These are phyloP conservation scores for Wallacemonas sp. DNA, from an alignment of 208 protist species.

Conservation along the genomic window DNA sequence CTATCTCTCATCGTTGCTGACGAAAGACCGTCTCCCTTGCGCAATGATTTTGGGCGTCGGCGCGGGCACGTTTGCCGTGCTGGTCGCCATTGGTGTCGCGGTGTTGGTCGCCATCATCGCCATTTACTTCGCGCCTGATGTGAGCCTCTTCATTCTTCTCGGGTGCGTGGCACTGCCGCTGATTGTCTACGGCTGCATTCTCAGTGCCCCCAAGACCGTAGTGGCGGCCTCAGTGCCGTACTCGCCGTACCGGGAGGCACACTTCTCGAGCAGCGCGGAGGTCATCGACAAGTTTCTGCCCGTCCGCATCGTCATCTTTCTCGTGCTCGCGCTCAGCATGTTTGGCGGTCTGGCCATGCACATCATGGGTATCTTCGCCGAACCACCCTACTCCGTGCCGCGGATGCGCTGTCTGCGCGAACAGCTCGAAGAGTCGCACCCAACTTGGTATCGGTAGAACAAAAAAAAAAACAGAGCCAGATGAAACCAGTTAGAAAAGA, in stretches of 20 bases:
- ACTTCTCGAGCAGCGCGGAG: constrained; percentile 38
- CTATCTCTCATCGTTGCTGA: no score
- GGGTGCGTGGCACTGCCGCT: constrained; percentile 58
- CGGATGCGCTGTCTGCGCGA: constrained; percentile 77
- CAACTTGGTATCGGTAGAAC: constrained; percentile 71
- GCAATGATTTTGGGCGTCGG: constrained; percentile 72
- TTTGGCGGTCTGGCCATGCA: constrained; percentile 48
- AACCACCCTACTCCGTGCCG: constrained; percentile 66
- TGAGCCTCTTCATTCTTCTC: constrained; percentile 51
- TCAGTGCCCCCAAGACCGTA: constrained; percentile 36
- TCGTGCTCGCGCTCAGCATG: constrained; percentile 44
- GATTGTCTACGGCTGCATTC: constrained; percentile 77
- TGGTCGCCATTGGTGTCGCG: constrained; percentile 53
- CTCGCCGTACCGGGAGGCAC: constrained; percentile 49
- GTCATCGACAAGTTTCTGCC: constrained; percentile 68
- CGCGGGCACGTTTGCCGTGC: constrained; percentile 74
- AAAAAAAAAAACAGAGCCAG: not conserved
- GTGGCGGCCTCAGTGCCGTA: constrained; percentile 6
- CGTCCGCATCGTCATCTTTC: constrained; percentile 60
- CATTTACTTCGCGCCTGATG: constrained; percentile 45
- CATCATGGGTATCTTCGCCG: constrained; percentile 35
- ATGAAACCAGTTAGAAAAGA: not conserved
- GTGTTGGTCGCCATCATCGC: constrained; percentile 51
- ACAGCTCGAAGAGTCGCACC: constrained; percentile 75
- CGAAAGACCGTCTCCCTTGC: no score